Base-by-base conservation (phyloP, 345 rosid genomes). In the Boechera divaricarpa region DNA sequence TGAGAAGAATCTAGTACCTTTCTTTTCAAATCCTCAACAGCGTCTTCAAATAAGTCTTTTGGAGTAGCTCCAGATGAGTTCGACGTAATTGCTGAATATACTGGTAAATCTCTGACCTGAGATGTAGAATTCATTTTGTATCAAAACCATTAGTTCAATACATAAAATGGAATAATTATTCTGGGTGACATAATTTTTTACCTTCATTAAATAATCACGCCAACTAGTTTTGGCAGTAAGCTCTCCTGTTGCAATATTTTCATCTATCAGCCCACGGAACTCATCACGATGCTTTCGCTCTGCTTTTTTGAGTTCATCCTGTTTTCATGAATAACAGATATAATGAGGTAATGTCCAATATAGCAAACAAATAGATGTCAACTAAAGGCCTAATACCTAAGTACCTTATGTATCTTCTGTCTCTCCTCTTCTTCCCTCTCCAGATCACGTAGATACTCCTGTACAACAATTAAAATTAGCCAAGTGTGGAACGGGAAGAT, bases 281-380 rank as follows among this genome's bases (percentile, higher is more conserved):
- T 91, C 98, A 71, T 95, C 98, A 39, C 97, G 98, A 83, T 95
- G 89, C 87, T 89, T 95, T 76, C 99, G 87, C 85, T 92, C 98
- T 47, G 82, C 81, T 81, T 95, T 92, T 77, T 93, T 95, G 71
- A 83, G 68, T 80, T 92, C 97, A 81, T 95, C 98, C 99, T 95
- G 51, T 83, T 65, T 72, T 68, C 42, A 79, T 51, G 65, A 80
- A 77, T 47, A 67, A 65, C 47, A 57, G 18, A 69, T 75, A 62
- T 36, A 63, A 74, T 38, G 58, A 18, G 61, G 49, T 64, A 44
- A 41, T 60, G 70, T 38, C 45, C 71, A 58, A 67, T 52, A 42
- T 51, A 63, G 73, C 69, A 38, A 63, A 36, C 44, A 55, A 51
- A 57, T 18, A 78, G 39, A 63, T 55, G 32, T 16, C 31, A 52